Percentiles rank a stretch among this genome's conserved stretches.
These are phyloP conservation scores for Candida glucosophila DNA, from an alignment of 1,139 yeast genomes.

Conservation along the genomic window DNA sequence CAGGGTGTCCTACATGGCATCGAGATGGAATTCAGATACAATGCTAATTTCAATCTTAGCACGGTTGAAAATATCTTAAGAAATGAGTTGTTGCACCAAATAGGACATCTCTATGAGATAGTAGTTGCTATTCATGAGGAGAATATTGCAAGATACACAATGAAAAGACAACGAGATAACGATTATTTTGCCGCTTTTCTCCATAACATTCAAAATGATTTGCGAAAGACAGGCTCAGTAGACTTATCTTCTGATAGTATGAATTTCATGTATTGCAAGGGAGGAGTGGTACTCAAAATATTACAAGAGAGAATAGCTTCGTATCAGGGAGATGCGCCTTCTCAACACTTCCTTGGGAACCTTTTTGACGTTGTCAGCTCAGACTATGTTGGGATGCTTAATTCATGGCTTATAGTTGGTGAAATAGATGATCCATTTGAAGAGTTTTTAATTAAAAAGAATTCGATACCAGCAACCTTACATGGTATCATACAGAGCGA, in stretches of 20 bases:
- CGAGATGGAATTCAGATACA: slow-evolving; percentile 44
- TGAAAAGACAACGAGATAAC: slow-evolving; percentile 11
- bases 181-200: slow-evolving; percentile 29
- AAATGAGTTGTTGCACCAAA: slow-evolving; percentile 19
- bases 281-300: slow-evolving; percentile 56
- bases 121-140: slow-evolving; percentile 37
- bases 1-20: slow-evolving; percentile 42
- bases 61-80: slow-evolving; percentile 23
- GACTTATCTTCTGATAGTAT: slow-evolving; percentile 46
- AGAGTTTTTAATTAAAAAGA: slow-evolving; percentile 67
- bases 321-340: slow-evolving; percentile 59
- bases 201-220: slow-evolving; percentile 32
- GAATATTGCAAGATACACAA: slow-evolving; percentile 14
- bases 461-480: slow-evolving; percentile 20
- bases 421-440: slow-evolving; percentile 68
- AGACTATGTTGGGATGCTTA: slow-evolving; percentile 62
- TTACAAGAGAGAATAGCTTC: slow-evolving; percentile 50
- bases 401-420: slow-evolving; percentile 74
- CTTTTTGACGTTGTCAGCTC: slow-evolving; percentile 53
- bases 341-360: slow-evolving; percentile 41
- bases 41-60: slow-evolving; percentile 28
- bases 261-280: slow-evolving; percentile 52
- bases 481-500: slow-evolving; percentile 36
- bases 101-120: slow-evolving; percentile 54
- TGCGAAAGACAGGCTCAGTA: slow-evolving; percentile 31